Base-by-base conservation (phyloP, 305 asterid species). In the Striga hermonthica region DNA sequence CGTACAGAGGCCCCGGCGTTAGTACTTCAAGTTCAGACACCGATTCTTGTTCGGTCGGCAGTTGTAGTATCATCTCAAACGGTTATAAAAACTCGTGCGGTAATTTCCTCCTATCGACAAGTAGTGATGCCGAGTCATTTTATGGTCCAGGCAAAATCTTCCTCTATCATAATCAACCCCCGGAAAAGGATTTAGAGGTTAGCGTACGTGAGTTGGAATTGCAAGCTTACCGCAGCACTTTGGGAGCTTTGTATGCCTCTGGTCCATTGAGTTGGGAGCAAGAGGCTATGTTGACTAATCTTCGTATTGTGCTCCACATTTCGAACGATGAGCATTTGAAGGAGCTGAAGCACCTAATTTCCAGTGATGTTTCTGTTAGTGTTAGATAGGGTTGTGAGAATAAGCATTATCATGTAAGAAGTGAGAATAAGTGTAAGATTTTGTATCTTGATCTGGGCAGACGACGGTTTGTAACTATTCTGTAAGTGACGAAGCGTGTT, bases 201-300 rank as follows among this genome's bases (percentile, higher is more conserved):
- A 83, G 82, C 70, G 75, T 86, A 60, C 95, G 78, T 76, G 68
- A 71, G 78, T 76, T 86, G 65, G 95, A 86, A 86, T 73, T 82
- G 86, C 86, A 73, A 79, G 95, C 91, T 71, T 86, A 84, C 61
- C 80, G 86, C 58, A 71, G 83, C 84, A 86, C 95, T 63, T 72
- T 86, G 16, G 81, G 76, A 72, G 95, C 95, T 72, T 83, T 86
- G 71, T 82, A 75, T 81, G 89, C 83, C 65, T 84, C 86, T 74
- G 95, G 95, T 76, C 89, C 89, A 71, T 79, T 84, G 78, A 86
- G 89, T 76, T 86, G 95, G 91, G 91, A 87, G 15, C 84, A 81
- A 55, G 95, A 86, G 68, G 81, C 79, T 72, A 65, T 82, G 54
- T 72, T 87, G 81, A 87, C 95, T 45, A 78, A 84, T 69, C 95